Percentiles rank a stretch among this genome's conserved stretches.
These are phyloP conservation scores for Clarkia xantiana DNA, from an alignment of 345 rosid species.

Conservation along the genomic window DNA sequence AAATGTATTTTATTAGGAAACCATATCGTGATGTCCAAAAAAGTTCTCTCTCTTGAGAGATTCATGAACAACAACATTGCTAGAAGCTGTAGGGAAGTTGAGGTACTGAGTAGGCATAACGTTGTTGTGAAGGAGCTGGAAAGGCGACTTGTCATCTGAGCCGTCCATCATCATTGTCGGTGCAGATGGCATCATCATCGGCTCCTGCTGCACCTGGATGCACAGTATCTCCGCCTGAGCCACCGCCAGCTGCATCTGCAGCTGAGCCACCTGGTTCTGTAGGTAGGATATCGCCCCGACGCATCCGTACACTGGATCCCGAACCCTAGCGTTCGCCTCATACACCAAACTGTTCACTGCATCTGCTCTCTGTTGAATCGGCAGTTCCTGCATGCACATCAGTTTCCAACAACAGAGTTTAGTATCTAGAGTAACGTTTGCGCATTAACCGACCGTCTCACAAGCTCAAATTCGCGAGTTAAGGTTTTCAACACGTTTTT, in stretches of 20 bases:
- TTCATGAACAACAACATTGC: conserved; percentile 13
- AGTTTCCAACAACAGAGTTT: no score
- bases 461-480: no score
- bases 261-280: conserved; percentile 17
- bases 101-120: conserved; percentile 9
- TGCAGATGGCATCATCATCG: conserved; percentile 6
- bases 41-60: conserved; percentile 16
- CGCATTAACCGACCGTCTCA: no score
- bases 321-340: conserved; percentile 16
- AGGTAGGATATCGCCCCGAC: conserved; percentile 17
- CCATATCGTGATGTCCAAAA: conserved; percentile 16
- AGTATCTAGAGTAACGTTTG: no score
- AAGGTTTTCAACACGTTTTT: no score
- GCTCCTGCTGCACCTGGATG: conserved; percentile 17
- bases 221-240: conserved; percentile 20
- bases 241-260: conserved; percentile 18
- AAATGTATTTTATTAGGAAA: conserved; percentile 8
- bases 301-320: conserved; percentile 18
- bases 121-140: conserved; percentile 7
- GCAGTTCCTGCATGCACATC: conserved; percentile 9
- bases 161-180: conserved; percentile 3
- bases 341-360: conserved; percentile 20
- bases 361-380: conserved; percentile 12
- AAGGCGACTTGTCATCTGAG: conserved; percentile 5
- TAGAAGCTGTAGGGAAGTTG: conserved; percentile 5